Conservation (phyloP, 2,329 filamentous ascomycete species). For the Fusarium ambrosium region DNA sequence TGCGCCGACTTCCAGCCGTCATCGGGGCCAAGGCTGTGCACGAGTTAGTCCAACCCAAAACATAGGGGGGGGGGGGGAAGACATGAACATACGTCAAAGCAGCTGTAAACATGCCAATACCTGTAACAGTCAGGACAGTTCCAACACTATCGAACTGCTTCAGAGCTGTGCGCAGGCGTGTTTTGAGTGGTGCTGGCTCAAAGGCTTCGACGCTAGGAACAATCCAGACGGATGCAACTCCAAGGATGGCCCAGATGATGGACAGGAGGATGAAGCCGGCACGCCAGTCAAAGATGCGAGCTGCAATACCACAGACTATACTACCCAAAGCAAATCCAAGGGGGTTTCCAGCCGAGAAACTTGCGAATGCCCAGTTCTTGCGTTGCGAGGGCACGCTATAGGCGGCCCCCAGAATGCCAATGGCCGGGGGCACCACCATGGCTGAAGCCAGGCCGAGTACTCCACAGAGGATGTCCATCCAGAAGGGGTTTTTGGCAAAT, state of each 20-base stretch:
- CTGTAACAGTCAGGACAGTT: constrained; percentile 71
- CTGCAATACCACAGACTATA: constrained; percentile 73
- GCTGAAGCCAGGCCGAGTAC: constrained; percentile 75
- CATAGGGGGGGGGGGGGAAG: neutral
- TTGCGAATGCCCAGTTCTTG: constrained; percentile 76
- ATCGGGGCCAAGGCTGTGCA: constrained; percentile 66
- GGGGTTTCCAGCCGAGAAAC: constrained; percentile 63
- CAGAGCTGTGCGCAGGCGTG: constrained; percentile 53
- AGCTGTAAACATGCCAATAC: constrained; percentile 74
- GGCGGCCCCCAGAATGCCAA: constrained; percentile 73
- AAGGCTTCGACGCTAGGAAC: constrained; percentile 68
- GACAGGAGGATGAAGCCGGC: constrained; percentile 72
- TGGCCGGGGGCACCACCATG: constrained; percentile 72
- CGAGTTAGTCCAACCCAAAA: constrained; percentile 43
- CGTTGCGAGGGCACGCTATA: constrained; percentile 72
- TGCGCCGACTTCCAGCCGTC: constrained; percentile 74
- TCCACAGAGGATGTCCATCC: constrained; percentile 69
- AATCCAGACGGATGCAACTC: constrained; percentile 70
- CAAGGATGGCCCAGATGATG: constrained; percentile 73
- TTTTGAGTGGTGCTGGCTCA: constrained; percentile 48
- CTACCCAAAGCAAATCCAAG: constrained; percentile 59
- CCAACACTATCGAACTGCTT: constrained; percentile 73
- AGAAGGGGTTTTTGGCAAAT: constrained; percentile 42
- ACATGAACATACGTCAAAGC: constrained; percentile 65
- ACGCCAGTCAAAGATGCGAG: constrained; percentile 73